Conservation (phyloP, 2,329 filamentous ascomycete species). For the Sclerotinia subarctica region DNA sequence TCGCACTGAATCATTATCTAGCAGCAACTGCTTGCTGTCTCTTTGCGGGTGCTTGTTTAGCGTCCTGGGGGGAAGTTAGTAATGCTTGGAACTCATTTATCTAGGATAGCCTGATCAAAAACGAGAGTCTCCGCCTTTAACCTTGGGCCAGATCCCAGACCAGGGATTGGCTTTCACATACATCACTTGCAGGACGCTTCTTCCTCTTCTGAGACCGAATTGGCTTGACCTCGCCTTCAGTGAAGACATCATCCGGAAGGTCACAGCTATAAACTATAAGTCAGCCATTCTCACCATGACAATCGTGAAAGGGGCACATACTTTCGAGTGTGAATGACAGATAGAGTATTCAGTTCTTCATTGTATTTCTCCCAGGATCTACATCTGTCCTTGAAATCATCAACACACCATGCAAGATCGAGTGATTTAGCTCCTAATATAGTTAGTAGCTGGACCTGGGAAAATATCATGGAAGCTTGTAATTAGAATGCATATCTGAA, state of each 20-base stretch:
- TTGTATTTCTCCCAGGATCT: slow-evolving; percentile 73
- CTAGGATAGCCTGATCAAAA: slow-evolving; percentile 14
- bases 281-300: slow-evolving; percentile 28
- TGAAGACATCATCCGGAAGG: slow-evolving; percentile 87
- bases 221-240: slow-evolving; percentile 71
- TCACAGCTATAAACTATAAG: slow-evolving; percentile 59
- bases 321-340: slow-evolving; percentile 74
- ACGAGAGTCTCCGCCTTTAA: slow-evolving; percentile 19
- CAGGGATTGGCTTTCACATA: slow-evolving; percentile 28
- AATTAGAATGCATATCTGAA: slow-evolving; percentile 10
- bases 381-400: slow-evolving; percentile 83
- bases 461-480: background rate
- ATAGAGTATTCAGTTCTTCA: slow-evolving; percentile 70
- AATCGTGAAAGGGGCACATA: slow-evolving; percentile 46
- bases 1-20: slow-evolving; percentile 36
- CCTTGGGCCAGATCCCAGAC: slow-evolving; percentile 18
- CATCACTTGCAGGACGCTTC: slow-evolving; percentile 36
- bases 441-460: slow-evolving; percentile 38
- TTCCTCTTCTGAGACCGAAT: slow-evolving; percentile 37
- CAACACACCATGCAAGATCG: slow-evolving; percentile 77
- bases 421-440: slow-evolving; percentile 62
- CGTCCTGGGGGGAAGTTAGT: slow-evolving; percentile 35
- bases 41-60: slow-evolving; percentile 33
- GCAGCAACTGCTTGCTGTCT: slow-evolving; percentile 38
- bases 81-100: slow-evolving; percentile 4